Evolutionary conservation across 2,329 filamentous ascomycete genomes (phyloP).

Genomic region (Microdochium nivale): DNA sequence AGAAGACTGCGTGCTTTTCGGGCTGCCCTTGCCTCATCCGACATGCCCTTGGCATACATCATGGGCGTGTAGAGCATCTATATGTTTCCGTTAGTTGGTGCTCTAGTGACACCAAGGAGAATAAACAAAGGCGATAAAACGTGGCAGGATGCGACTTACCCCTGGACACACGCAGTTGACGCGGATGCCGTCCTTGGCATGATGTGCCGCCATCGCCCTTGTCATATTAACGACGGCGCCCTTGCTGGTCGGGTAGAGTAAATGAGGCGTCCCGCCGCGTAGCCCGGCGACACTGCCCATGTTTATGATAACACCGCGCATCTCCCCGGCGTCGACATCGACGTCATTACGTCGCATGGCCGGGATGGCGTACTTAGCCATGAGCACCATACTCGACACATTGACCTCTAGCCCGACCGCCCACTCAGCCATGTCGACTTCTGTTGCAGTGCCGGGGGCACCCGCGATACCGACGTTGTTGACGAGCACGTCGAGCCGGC

Average conservation of each 20-base stretch:
- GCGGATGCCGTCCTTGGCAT: constrained; percentile 33
- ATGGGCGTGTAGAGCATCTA: constrained; percentile 39
- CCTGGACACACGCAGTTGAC: constrained; percentile 42
- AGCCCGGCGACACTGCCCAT: constrained; percentile 53
- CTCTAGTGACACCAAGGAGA: too few relatives aligned
- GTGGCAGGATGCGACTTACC: too few relatives aligned
- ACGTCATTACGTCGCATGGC: constrained; percentile 44
- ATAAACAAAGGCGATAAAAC: too few relatives aligned
- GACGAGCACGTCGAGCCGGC: constrained; percentile 52
- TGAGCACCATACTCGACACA: constrained; percentile 56
- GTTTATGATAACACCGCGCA: constrained; percentile 48
- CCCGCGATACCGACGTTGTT: constrained; percentile 58
- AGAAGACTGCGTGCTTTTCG: constrained; percentile 28
- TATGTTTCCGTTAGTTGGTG: not conserved
- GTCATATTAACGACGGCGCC: constrained; percentile 43
- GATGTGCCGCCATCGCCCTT: constrained; percentile 40
- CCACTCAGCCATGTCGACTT: constrained; percentile 52
- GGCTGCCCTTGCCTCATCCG: constrained; percentile 24
- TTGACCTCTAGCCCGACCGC: constrained; percentile 50
- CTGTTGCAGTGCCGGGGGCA: constrained; percentile 47
- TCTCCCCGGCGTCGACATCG: constrained; percentile 17
- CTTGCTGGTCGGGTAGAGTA: constrained; percentile 38
- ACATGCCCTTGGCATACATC: constrained; percentile 32
- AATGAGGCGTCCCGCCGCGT: constrained; percentile 32
- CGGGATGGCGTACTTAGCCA: constrained; percentile 53